Conservation (phyloP, 2,329 filamentous ascomycete genomes). For the Colletotrichum kahawae region DNA sequence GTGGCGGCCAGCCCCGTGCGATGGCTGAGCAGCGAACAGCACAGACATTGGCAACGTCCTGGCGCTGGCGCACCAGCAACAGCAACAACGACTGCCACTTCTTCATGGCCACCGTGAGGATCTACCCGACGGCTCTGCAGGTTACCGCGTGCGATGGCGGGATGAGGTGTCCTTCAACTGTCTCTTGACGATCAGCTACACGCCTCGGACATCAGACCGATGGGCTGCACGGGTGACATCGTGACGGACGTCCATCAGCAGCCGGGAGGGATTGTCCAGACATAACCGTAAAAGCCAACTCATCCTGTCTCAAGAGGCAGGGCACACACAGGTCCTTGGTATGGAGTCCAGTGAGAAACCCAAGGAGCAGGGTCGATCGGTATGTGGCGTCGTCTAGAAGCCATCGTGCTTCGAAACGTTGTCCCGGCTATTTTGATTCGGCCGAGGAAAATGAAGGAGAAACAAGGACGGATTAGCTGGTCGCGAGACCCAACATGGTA, state of each 20-base stretch:
- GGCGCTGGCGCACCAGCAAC: not conserved
- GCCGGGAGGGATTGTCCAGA: not conserved
- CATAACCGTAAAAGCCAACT: not conserved
- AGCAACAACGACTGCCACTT: not conserved
- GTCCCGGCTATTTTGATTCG: not conserved
- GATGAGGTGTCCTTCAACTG: not conserved
- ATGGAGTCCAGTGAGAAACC: not conserved
- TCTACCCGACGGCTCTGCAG: conserved; percentile 6
- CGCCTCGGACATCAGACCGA: not conserved
- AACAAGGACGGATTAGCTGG: not conserved
- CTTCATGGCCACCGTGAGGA: not conserved
- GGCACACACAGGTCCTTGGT: not conserved
- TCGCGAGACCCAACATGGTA: not conserved
- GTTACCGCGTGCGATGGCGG: conserved; percentile 1
- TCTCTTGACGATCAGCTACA: not conserved
- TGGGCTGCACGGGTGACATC: conserved; percentile 6
- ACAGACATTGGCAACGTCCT: not conserved
- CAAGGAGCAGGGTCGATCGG: not conserved
- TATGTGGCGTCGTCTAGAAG: not conserved
- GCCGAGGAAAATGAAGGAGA: not conserved
- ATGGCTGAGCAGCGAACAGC: not conserved
- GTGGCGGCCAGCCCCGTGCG: not conserved
- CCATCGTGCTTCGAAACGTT: not conserved
- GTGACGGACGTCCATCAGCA: not conserved
- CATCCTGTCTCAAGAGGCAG: not conserved